Base-by-base conservation (phyloP, 768 basidiomycete genomes). In the Mycena galopus region DNA sequence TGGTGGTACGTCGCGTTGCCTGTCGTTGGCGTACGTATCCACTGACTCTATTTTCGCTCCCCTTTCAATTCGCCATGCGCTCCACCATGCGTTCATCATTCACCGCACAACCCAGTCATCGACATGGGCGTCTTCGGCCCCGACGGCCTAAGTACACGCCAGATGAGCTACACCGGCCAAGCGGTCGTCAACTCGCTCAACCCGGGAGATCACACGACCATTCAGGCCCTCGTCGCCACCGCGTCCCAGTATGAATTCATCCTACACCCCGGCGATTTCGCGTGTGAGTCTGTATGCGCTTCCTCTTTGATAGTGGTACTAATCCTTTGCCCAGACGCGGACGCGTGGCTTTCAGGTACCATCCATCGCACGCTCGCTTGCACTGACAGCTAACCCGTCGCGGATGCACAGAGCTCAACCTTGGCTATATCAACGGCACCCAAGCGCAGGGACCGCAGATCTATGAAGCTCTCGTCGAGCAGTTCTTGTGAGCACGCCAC, bases 111-210 rank as follows among this genome's bases (percentile, higher is more conserved):
- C 29, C 32, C 62, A 64, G 62, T 64, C 44, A 23, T 64, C 47
- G 62, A 64, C 62, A 64, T 64, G 62, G 62, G 62, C 47, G 62
- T 64, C 21, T 64, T 64, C 23, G 62, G 62, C 44, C 62, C 62
- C 47, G 62, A 64, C 62, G 62, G 62, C 44, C 62, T 64, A 29
- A 64, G 62, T 51, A 64, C 62, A n/a, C 62, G 62, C 62, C 62
- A 47, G 62, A 64, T 51, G 62, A 64, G 62, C 50, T 64, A 35
- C 62, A 64, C 62, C 62, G 62, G 62, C 47, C 50, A 50, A 51
- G 44, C 62, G 62, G 16, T 64, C 62, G 32, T 39, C 47, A 51
- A 64, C 62, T 39, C 30, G 50, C 62, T 64, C 50, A 64, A 64
- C 30, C 62, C 62, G 32, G 62, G 44, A 32, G 62, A 64, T 64